Conservation (phyloP, 176 grass and related monocot species). For the Tillandsia leiboldiana region DNA sequence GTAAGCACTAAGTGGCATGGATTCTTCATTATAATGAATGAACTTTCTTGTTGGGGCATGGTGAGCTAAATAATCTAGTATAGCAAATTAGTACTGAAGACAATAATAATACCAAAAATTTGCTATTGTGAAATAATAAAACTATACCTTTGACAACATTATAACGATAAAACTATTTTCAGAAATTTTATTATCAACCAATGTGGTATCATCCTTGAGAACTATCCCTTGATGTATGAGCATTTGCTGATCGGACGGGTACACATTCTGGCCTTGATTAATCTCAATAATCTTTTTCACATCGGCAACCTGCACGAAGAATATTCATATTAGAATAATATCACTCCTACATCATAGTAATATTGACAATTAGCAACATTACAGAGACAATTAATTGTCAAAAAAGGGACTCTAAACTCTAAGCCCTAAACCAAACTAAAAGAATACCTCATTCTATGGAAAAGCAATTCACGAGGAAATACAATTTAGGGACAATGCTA, state of each 20-base stretch:
- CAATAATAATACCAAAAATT: neutral
- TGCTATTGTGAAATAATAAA: neutral
- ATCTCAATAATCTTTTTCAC: slow-evolving; percentile 67
- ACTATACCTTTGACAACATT: slow-evolving; percentile 71
- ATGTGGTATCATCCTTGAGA: slow-evolving; percentile 60
- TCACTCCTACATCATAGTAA: neutral
- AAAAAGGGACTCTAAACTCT: neutral
- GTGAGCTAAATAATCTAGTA: neutral
- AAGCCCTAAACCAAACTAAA: neutral
- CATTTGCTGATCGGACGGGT: slow-evolving; percentile 73
- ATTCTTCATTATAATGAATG: neutral
- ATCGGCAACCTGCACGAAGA: slow-evolving; percentile 42
- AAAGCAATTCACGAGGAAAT: too few relatives aligned
- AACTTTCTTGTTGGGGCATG: neutral
- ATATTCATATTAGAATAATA: slow-evolving; percentile 2
- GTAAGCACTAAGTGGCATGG: neutral
- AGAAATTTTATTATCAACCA: slow-evolving; percentile 70
- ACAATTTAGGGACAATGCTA: too few relatives aligned
- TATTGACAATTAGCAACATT: neutral
- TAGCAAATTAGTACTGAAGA: neutral
- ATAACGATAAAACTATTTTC: slow-evolving; percentile 77
- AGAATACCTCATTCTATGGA: too few relatives aligned
- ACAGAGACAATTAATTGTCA: neutral
- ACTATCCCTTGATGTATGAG: slow-evolving; percentile 72
- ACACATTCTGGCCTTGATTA: slow-evolving; percentile 49